Evolutionary conservation across 202 grass and related monocot species (phyloP), one percentile per base, ranked within the genome.

Genomic region (Cymbopogon flexuosus): DNA sequence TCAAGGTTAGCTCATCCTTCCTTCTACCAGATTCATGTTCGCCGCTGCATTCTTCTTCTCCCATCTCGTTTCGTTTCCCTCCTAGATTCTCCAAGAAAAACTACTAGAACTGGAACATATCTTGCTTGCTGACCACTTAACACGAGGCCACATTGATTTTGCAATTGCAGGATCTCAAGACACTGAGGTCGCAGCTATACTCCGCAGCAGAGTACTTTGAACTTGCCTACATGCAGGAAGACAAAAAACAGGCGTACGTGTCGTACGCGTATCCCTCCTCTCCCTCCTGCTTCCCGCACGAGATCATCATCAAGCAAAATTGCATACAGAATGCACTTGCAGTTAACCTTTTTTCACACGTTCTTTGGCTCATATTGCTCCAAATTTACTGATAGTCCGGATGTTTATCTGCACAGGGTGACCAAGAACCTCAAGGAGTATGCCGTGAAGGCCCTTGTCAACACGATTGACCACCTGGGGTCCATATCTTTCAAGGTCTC

Each of bases 201-300:
- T 99, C 92, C 0, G 92, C 92, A 11, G 96, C 92, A 45, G 92
- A 99, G 79, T 99, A 99, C 75, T 99, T 95, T 22, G 96, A 99
- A 60, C 62, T 93, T 75, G 82, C 90, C 3, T 99, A 99, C 65
- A 90, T 45, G 21, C 83, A 80, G 30, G 85, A 95, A 72, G 83
- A 85, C 0, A 70, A 89, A 10, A 95, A 93, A n/a, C 74, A 95
- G 33, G 34, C 81, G 96, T 95, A 97, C 8, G 87, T 64, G 45
- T 8, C 5, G 15, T 51, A 72, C 13, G 15, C 33, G 72, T 36
- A 42, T 29, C 8, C 23, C 40, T 8, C 46, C 12, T n/a, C 6
- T 62, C 65, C 77, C 34, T 61, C 21, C 22, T 36, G 9, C 62
- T 51, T 65, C 37, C 51, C 16, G 27, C 57, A 77, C 5, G 42